phyloP scores from a whole-genome alignment of 208 protist genomes.

The Angomonas ambiguus region DNA sequence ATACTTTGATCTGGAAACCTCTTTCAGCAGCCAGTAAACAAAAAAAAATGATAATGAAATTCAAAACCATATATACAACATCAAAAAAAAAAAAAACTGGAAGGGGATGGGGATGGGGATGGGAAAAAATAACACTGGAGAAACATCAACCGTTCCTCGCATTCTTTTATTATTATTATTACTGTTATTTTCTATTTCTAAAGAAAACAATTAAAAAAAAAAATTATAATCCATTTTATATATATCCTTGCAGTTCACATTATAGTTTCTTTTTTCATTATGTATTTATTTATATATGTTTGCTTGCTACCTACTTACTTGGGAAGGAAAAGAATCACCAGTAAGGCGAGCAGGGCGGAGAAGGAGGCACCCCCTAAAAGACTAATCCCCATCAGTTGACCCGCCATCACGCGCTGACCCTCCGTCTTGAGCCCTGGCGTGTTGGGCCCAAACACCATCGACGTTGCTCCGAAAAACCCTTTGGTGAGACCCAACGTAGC shows the following conservation, averaged over 20 bases:
- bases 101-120: not conserved
- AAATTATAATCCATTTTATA: not conserved
- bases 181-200: not conserved
- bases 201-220: not conserved
- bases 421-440: constrained; percentile 41
- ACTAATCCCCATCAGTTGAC: constrained; percentile 73
- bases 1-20: not conserved
- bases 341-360: constrained; percentile 54
- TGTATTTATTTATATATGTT: not conserved
- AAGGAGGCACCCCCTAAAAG: constrained; percentile 58
- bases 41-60: not conserved
- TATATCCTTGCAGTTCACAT: not conserved
- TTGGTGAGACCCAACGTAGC: constrained; percentile 62
- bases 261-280: not conserved
- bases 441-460: constrained; percentile 80
- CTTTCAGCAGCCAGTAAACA: not conserved
- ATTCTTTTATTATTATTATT: not conserved
- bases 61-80: not conserved
- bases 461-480: constrained; percentile 61
- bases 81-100: not conserved
- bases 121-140: not conserved
- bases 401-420: constrained; percentile 73
- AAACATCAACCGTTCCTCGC: not conserved
- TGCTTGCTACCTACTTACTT: constrained; percentile 10
- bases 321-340: constrained; percentile 55